phyloP scores from a whole-genome alignment of 192 early-diverging fungal genomes.

The Coemansia sp. region DNA sequence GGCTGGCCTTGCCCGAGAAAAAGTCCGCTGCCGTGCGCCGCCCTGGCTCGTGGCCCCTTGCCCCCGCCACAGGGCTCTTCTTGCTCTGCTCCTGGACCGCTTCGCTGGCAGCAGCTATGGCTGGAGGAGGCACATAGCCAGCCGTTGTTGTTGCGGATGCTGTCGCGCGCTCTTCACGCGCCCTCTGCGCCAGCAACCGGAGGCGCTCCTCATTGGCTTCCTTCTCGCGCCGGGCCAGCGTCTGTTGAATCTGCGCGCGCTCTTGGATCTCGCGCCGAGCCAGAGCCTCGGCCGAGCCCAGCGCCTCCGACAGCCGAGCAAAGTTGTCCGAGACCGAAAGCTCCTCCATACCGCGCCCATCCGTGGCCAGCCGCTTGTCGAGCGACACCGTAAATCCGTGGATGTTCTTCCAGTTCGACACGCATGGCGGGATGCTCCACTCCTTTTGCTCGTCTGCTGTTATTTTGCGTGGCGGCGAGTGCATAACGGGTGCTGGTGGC shows the following conservation, averaged over 20 bases:
- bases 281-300: constrained; percentile 87
- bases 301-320: constrained; percentile 90
- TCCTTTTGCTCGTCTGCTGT: constrained; percentile 93
- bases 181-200: constrained; percentile 83
- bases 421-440: constrained; percentile 98
- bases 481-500: constrained; percentile 95
- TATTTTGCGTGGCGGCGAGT: constrained; percentile 95
- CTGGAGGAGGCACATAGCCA: constrained; percentile 17
- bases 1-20: constrained; percentile 13
- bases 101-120: background rate
- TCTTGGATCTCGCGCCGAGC: constrained; percentile 91
- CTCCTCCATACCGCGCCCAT: constrained; percentile 93
- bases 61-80: background rate
- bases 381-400: constrained; percentile 98
- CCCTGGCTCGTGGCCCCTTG: constrained; percentile 3
- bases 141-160: constrained; percentile 15
- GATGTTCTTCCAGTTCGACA: constrained; percentile 99
- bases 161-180: constrained; percentile 79
- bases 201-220: constrained; percentile 88
- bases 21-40: constrained; percentile 26
- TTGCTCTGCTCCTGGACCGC: too few species aligned
- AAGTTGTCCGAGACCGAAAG: constrained; percentile 91
- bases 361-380: constrained; percentile 96
- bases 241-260: constrained; percentile 84
- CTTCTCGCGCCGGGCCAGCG: constrained; percentile 90